Base-by-base conservation (phyloP, 805 yeast species). In the Kuraishia floccosa region DNA sequence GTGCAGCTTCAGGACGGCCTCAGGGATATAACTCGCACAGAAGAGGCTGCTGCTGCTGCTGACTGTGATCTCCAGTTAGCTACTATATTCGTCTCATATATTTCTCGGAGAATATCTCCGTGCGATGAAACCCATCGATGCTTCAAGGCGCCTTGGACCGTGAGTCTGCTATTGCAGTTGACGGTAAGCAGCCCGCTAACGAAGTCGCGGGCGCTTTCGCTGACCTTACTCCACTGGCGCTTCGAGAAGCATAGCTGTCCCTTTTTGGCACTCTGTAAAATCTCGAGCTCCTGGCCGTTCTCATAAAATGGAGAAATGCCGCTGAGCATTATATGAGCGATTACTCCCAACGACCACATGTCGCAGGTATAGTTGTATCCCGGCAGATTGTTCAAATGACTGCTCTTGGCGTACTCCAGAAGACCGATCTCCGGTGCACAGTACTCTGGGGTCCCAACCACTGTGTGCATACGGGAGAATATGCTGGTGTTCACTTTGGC, bases 371-470 rank as follows among this genome's bases (percentile, higher is more conserved):
- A 52, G 35, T 63, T 68, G 42, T 76, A 75, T 0, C 76, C 76
- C 19, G n/a, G n/a, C n/a, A n/a, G n/a, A n/a, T n/a, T n/a, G n/a
- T n/a, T n/a, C n/a, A n/a, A n/a, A n/a, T n/a, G n/a, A n/a, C n/a
- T n/a, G n/a, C n/a, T n/a, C n/a, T n/a, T n/a, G n/a, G n/a, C n/a
- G n/a, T n/a, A n/a, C n/a, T n/a, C n/a, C n/a, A n/a, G n/a, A n/a
- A 70, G 58, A 1, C 76, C 72, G 8, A 77, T 72, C 41, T 77
- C 85, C 0, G 86, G 86, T 1, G 86, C 85, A 35, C 76, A 65
- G 42, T 77, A 77, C 44, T 77, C 85, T 1, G 78, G 74, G 0
- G 85, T 77, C 2, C 56, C 56, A 9, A 52, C 51, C 21, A 45
- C 37, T 0, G 56, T 49, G 21, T 27, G 21, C 10, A 24, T 24